Base-by-base conservation (phyloP, 768 basidiomycete species). In the Lactarius deliciosus region DNA sequence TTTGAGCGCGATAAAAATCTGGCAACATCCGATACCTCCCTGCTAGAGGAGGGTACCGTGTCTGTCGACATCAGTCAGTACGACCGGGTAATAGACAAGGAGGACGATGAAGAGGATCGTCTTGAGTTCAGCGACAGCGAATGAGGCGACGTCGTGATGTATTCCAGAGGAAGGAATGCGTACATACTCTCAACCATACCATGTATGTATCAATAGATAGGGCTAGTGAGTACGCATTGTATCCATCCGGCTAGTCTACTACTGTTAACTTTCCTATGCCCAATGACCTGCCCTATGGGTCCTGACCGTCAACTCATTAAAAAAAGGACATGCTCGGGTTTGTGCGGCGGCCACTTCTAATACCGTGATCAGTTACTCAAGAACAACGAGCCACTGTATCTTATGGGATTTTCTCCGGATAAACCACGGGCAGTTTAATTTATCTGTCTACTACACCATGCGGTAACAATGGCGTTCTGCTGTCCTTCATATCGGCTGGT, bases 21-120 rank as follows among this genome's bases (percentile, higher is more conserved):
- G 40, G 85, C 79, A 5, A 78, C 78, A 10, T 88, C 92, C 57
- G 96, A 98, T 63, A 91, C 92, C 69, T 82, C 77, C 16, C 80
- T 95, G 43, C 76, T 89, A 73, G 96, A 98, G 75, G 96, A 95
- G 74, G 95, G 87, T 30, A 84, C 86, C 0, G 86, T 90, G 62
- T 92, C 91, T 25, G 92, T 98, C 60, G 96, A 98, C 75, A 76
- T 92, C 73, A 91, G 87, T 70, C 90, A 95, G 75, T 99, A 96
- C 72, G 90, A 94, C 63, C 83, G 95, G 68, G 83, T 81, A 64
- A 76, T 50, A 73, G 77, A 59, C 22, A 76, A 78, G 75, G 89
- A 80, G 25, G 89, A 92, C 38, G 86, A 88, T 60, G 88, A 85
- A 60, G 82, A 88, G 66, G 84, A 83, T 28, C 77, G 77, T 61